Conservation (phyloP, 345 rosid species). For the Alliaria petiolata region DNA sequence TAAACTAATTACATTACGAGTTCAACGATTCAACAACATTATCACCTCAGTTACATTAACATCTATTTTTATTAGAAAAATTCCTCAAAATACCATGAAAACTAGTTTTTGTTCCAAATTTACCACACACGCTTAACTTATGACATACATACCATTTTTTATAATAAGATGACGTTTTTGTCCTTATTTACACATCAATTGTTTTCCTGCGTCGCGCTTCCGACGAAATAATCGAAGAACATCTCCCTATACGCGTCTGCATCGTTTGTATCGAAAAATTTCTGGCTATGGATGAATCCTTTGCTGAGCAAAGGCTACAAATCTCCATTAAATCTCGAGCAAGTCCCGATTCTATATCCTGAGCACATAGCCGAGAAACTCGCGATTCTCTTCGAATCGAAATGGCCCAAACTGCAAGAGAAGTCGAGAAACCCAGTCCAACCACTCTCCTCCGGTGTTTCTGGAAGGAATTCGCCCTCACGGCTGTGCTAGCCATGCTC, state of each 20-base stretch:
- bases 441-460: conserved; percentile 75
- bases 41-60: too few relatives aligned
- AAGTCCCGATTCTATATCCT: conserved; percentile 72
- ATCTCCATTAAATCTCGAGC: too few relatives aligned
- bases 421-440: conserved; percentile 56
- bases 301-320: conserved; percentile 78
- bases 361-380: conserved; percentile 76
- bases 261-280: conserved; percentile 57
- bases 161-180: too few relatives aligned
- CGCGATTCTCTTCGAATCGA: conserved; percentile 53
- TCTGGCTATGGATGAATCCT: conserved; percentile 97
- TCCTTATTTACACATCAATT: too few relatives aligned
- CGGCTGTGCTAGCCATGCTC: conserved; percentile 70
- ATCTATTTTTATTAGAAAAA: too few relatives aligned
- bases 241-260: conserved; percentile 71
- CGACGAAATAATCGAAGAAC: conserved; percentile 31
- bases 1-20: too few relatives aligned
- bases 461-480: conserved; percentile 72
- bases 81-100: too few relatives aligned
- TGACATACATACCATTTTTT: too few relatives aligned
- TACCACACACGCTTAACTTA: too few relatives aligned
- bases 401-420: conserved; percentile 81
- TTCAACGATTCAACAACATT: too few relatives aligned
- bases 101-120: too few relatives aligned
- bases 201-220: not conserved